Base-by-base conservation (phyloP, 73 alveolate species). In the Symbiodinium pilosum region DNA sequence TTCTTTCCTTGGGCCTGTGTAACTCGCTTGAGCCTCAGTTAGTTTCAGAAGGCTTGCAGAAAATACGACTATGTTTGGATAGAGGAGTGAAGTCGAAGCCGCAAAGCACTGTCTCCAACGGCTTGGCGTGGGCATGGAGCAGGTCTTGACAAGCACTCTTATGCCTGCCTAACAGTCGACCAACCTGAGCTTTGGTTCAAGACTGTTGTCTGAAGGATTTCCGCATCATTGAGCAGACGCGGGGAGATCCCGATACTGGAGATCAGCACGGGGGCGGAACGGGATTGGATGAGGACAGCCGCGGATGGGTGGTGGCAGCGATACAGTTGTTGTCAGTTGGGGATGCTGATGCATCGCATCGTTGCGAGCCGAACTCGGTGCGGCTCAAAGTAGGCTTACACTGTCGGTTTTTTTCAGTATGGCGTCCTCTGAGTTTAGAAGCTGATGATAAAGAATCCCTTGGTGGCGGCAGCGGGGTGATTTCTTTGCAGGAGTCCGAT, bases 51-150 rank as follows among this genome's bases (percentile, higher is more conserved):
- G 39, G 3, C 21, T 47, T 47, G 59, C 14, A 47, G 59, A 47
- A 47, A 47, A 6, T 47, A 14, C 81, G 11, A 20, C 24, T n/a
- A 14, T 73, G 44, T 73, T n/a, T n/a, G n/a, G n/a, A n/a, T n/a
- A n/a, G n/a, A 73, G 85, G 85, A n/a, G 43, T 24, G 85, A 73
- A 40, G 44, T 42, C 43, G 95, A 54, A 36, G 86, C 95, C 2
- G 95, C 95, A 14, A 88, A 88, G 86, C 87, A 28, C 12, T 88
- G 95, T 69, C 71, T 88, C 24, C 95, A 88, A 26, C 95, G 95
- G 20, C 38, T 88, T 16, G 95, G 95, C 0, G 81, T 88, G 26
- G 95, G 95, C 95, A 40, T 88, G 47, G 95, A 88, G 18, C 95
- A 88, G 95, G 93, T 32, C 2, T 8, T 34, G 87, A 77, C 51